Percentiles rank a stretch among this genome's conserved stretches.
phyloP scores from a whole-genome alignment of 768 basidiomycete species.

The Termitomyces sp. region DNA sequence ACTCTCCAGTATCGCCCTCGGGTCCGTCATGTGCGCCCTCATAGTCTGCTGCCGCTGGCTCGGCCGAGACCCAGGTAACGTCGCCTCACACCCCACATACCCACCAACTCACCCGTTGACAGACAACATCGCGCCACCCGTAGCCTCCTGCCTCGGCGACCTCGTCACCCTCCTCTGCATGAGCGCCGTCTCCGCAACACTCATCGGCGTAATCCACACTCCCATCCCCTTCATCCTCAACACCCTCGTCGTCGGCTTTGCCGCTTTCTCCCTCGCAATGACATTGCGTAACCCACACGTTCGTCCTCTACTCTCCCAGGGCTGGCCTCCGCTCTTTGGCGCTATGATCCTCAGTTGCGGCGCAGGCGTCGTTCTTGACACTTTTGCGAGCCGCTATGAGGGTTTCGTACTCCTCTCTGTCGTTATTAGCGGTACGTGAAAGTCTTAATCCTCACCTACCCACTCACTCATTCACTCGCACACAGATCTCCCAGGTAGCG shows the following conservation, averaged over 20 bases:
- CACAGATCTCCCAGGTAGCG: conserved; percentile 77
- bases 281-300: conserved; percentile 66
- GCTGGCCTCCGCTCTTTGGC: conserved; percentile 88
- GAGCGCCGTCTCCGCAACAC: conserved; percentile 64
- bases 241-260: conserved; percentile 41
- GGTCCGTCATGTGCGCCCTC: conserved; percentile 88
- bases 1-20: conserved; percentile 71
- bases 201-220: conserved; percentile 63
- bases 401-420: conserved; percentile 87
- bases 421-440: conserved; percentile 81
- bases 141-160: conserved; percentile 91
- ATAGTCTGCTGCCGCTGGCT: conserved; percentile 73
- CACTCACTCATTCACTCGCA: background rate
- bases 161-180: conserved; percentile 84
- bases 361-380: conserved; percentile 88
- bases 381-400: conserved; percentile 80
- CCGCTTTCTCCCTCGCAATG: conserved; percentile 42
- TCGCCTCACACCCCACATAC: background rate
- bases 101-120: background rate
- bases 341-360: conserved; percentile 86
- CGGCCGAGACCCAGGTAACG: conserved; percentile 77
- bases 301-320: conserved; percentile 67
- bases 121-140: conserved; percentile 96
- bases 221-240: conserved; percentile 56
- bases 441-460: too few species aligned